Evolutionary conservation across 495 filamentous ascomycete species (phyloP), one percentile per base, ranked within the genome.

Genomic region (Margaritispora aquatica): DNA sequence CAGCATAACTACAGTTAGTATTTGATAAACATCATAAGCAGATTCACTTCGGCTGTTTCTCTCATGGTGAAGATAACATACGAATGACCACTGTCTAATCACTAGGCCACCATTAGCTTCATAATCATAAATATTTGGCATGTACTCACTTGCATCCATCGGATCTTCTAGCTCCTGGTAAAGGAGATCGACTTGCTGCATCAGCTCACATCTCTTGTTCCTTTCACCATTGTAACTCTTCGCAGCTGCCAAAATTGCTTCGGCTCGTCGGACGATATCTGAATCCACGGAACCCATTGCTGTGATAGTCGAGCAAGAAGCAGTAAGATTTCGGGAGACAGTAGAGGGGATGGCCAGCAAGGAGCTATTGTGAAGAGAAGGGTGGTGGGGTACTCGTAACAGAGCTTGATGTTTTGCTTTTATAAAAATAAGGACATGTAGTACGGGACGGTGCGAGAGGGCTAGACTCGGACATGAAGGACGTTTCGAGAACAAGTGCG

Each of bases 121-220:
- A n/a, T 34, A 44, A 3, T 44, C 7, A 44, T 44, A 8, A 7
- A 3, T 8, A 2, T 17, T 44, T 2, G 15, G 19, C 3, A 44
- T 8, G 19, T 17, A 44, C 38, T 7, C 38, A 44, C 38, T 63
- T 15, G 46, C 57, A 44, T 68, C 66, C 51, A 58, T 66, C 0
- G 66, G 66, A 44, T 68, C 62, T 46, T 63, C 62, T 63, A 68
- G 20, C 27, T 65, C 24, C 51, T 51, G 23, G 11, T 59, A 49
- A 15, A 68, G 31, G 11, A 56, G 41, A 22, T 66, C 60, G n/a
- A 65, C 20, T 15, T 59, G 59, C 46, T 57, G 58, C 27, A 68
- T 44, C 47, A 68, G 27, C 38, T 46, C 53, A 38, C 61, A 51
- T 22, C 63, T 60, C 36, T 63, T 63, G 7, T 49, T 41, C 10